These are phyloP conservation scores for Paecilomyces niveus DNA, from an alignment of 2,329 filamentous ascomycete genomes.

Conservation along the genomic window DNA sequence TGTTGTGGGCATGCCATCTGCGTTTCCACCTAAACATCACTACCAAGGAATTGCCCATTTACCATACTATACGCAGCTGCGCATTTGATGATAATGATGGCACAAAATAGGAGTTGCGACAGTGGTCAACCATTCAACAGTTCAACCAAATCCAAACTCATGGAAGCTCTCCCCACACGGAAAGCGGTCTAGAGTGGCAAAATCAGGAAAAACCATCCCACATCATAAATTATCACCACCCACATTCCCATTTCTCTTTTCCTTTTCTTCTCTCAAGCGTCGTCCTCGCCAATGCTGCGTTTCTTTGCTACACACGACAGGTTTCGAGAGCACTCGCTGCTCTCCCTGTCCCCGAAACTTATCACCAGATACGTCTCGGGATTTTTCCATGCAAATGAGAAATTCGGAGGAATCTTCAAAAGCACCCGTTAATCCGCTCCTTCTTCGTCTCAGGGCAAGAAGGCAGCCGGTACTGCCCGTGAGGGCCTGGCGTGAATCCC, in stretches of 20 bases:
- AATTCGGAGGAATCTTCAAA: conserved; percentile 97
- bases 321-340: conserved; percentile 18
- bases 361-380: neutral
- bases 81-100: no score
- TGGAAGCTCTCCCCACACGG: neutral
- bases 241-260: conserved; percentile 17
- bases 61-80: no score
- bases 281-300: conserved; percentile 87
- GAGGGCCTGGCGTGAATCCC: conserved; percentile 72
- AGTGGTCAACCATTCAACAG: no score
- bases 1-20: no score
- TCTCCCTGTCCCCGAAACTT: conserved; percentile 16
- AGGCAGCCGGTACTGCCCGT: conserved; percentile 58
- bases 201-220: conserved; percentile 2
- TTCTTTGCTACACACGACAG: conserved; percentile 85
- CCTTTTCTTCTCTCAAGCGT: conserved; percentile 54
- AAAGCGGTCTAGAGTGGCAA: conserved; percentile 3
- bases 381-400: conserved; percentile 69
- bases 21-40: no score
- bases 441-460: conserved; percentile 10
- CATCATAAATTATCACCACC: neutral
- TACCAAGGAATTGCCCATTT: no score
- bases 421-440: conserved; percentile 35
- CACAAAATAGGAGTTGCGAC: no score
- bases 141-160: neutral